Base-by-base conservation (phyloP, 352 stramenopile genomes). In the Pythium sp. region DNA sequence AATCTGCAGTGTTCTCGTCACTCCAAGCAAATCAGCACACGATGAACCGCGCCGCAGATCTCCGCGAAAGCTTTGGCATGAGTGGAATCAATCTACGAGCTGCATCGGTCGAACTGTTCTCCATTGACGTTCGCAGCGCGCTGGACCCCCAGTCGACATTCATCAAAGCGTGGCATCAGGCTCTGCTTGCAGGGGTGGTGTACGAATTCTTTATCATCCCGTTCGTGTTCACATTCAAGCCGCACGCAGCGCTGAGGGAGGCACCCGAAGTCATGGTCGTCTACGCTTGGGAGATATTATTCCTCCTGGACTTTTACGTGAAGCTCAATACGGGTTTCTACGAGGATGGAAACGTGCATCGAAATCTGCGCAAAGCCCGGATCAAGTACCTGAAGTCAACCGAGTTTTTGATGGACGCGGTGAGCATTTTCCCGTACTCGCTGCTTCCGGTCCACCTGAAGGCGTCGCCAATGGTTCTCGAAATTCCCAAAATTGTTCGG, bases 301-400 rank as follows among this genome's bases (percentile, higher is more conserved):
- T 94, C 54, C 22, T 84, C 5, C 15, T 80, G 0, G 86, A 94
- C 32, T 73, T 92, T 15, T 77, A 76, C 49, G 72, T 92, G 11
- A 77, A 84, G 62, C 72, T 86, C 1, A 76, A 86, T 58, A 91
- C 77, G 1, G 78, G 82, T 1, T 90, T 74, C 60, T 91, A 90
- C 65, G 67, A 80, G 32, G 78, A 87, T 38, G 82, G 82, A 22
- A 86, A 90, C 58, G 49, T 91, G n/a, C 66, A 89, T 15, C 75
- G 77, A 5, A 78, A 90, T 56, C 71, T 73, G 8, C 64, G 67
- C 34, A 70, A 75, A 20, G 82, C 80, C 0, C 70, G 77, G 46
- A 53, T 61, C 38, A 73, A 79, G 34, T 94, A 94, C 60, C 43
- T 91, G 3, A 69, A 62, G 24, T 91, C 84, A 3, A 67, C 56